phyloP scores from a whole-genome alignment of 352 stramenopile genomes.

The Phytophthora citrophthora region DNA sequence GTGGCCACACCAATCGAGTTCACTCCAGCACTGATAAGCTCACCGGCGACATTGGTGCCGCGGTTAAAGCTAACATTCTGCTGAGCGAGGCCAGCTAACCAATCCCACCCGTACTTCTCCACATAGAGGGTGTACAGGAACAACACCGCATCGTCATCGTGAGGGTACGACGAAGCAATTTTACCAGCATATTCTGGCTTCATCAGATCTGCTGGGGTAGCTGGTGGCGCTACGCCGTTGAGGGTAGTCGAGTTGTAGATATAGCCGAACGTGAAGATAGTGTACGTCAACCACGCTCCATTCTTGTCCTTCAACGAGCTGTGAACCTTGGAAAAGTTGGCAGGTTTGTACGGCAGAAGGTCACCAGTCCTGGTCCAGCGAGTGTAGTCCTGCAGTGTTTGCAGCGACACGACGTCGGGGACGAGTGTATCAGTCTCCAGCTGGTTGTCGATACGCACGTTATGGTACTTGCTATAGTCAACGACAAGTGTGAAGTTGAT shows the following conservation, averaged over 20 bases:
- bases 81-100: conserved; percentile 43
- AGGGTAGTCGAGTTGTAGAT: conserved; percentile 38
- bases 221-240: conserved; percentile 17
- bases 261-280: conserved; percentile 50
- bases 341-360: conserved; percentile 59
- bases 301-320: conserved; percentile 38
- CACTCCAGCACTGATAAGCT: conserved; percentile 26
- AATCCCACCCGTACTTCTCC: conserved; percentile 62
- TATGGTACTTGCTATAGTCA: conserved; percentile 65
- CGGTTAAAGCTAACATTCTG: conserved; percentile 46
- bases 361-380: conserved; percentile 47
- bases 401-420: conserved; percentile 47
- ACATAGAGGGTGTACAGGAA: conserved; percentile 58
- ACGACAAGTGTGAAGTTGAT: conserved; percentile 68
- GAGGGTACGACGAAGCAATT: conserved; percentile 55
- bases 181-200: conserved; percentile 41
- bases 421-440: conserved; percentile 53
- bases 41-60: conserved; percentile 33
- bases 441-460: conserved; percentile 70
- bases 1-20: conserved; percentile 37
- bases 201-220: conserved; percentile 33
- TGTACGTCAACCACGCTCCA: conserved; percentile 46
- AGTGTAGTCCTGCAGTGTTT: conserved; percentile 63
- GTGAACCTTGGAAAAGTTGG: conserved; percentile 60
- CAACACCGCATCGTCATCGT: conserved; percentile 55